Evolutionary conservation across 495 filamentous ascomycete species (phyloP).

Genomic region (Chaetomidium leptoderma): DNA sequence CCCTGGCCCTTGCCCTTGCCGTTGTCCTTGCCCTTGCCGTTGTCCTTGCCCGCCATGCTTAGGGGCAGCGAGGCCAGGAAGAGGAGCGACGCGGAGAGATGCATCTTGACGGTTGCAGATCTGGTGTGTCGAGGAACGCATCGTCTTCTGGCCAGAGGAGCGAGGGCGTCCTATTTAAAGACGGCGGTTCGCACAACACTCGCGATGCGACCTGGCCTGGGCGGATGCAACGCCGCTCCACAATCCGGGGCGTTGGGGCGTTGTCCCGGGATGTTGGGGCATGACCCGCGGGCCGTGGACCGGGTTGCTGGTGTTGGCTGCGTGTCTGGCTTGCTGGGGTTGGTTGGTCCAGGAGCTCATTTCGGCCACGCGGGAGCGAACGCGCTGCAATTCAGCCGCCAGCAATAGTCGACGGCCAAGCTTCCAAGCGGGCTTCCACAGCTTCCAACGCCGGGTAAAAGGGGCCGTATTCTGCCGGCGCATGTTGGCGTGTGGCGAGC

Average conservation of each 20-base stretch:
- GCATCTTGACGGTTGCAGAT: slow-evolving; percentile 18
- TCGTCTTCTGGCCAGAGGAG: too few species aligned
- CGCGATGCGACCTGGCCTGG: slow-evolving; percentile 9
- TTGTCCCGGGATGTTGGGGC: slow-evolving; percentile 3
- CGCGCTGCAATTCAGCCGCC: slow-evolving; percentile 12
- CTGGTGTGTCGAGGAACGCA: not conserved
- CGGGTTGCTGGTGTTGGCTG: slow-evolving; percentile 1
- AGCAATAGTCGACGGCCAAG: not conserved
- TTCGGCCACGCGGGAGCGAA: slow-evolving; percentile 13
- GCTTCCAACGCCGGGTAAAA: slow-evolving; percentile 11
- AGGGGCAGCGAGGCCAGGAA: slow-evolving; percentile 16
- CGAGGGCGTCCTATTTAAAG: slow-evolving; percentile 4
- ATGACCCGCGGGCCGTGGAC: slow-evolving; percentile 7
- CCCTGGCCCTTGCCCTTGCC: slow-evolving; percentile 12
- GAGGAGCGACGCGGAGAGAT: slow-evolving; percentile 20
- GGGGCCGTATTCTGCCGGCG: slow-evolving; percentile 8
- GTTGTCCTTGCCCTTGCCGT: slow-evolving; percentile 8
- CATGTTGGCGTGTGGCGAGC: not conserved
- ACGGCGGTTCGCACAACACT: slow-evolving; percentile 4
- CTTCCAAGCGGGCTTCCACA: slow-evolving; percentile 1
- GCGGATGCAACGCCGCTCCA: slow-evolving; percentile 4
- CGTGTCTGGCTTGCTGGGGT: not conserved
- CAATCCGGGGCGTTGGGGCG: not conserved
- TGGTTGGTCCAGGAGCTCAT: slow-evolving; percentile 7
- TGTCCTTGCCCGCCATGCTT: slow-evolving; percentile 13